Conservation (phyloP, 805 yeast genomes). For the Kockiozyma suomiensis region DNA sequence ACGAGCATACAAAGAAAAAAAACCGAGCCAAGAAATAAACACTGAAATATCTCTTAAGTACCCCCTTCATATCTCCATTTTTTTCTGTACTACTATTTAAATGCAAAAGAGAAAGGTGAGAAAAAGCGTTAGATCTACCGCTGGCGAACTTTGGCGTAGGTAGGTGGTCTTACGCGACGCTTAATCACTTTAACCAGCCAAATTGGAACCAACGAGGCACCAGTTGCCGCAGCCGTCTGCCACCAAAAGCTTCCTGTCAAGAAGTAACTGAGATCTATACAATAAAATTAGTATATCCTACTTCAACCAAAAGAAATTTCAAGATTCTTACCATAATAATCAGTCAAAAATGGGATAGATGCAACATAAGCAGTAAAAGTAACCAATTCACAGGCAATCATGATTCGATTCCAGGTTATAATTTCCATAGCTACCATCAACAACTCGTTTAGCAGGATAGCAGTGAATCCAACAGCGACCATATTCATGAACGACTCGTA, state of each 20-base stretch:
- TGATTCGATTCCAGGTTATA: constrained; percentile 77
- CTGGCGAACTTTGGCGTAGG: constrained; percentile 94
- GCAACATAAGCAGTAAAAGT: constrained; percentile 69
- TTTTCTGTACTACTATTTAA: background rate
- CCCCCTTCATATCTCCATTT: background rate
- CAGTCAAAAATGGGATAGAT: constrained; percentile 80
- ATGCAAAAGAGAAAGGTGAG: background rate
- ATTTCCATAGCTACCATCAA: constrained; percentile 92
- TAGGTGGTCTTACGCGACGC: constrained; percentile 84
- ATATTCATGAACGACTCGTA: constrained; percentile 59
- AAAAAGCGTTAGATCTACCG: constrained; percentile 12
- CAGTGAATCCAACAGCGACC: constrained; percentile 86
- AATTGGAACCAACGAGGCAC: constrained; percentile 79
- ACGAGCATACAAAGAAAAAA: background rate
- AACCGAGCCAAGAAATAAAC: background rate
- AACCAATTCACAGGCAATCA: constrained; percentile 71
- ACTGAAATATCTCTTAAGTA: background rate
- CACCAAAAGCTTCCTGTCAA: constrained; percentile 62
- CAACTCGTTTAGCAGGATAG: constrained; percentile 79
- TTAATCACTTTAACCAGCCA: constrained; percentile 80
- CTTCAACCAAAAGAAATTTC: background rate
- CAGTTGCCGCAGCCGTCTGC: constrained; percentile 65
- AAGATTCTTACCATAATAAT: constrained; percentile 67
- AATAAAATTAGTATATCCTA: background rate
- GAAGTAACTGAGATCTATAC: constrained; percentile 53